Conservation (phyloP, 2,329 filamentous ascomycete species). For the Neopestalotiopsis sp. region DNA sequence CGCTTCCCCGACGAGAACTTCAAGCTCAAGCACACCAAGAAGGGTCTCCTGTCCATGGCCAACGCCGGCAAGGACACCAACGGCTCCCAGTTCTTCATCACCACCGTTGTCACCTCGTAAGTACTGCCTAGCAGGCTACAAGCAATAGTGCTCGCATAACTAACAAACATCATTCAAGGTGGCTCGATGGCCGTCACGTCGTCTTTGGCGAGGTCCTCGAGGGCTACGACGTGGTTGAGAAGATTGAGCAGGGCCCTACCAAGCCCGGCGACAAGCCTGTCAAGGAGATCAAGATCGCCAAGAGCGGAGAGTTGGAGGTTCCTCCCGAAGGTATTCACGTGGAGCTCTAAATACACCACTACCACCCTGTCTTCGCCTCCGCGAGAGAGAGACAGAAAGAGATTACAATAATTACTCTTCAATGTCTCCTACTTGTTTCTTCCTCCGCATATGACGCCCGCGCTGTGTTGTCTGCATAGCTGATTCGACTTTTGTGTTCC, state of each 20-base stretch:
- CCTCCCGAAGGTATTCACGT: constrained; percentile 91
- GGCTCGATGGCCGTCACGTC: constrained; percentile 85
- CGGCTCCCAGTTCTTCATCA: constrained; percentile 91
- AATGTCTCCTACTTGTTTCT: constrained; percentile 12
- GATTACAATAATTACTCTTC: not conserved
- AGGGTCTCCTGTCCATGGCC: constrained; percentile 83
- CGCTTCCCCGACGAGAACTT: constrained; percentile 93
- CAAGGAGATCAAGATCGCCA: constrained; percentile 74
- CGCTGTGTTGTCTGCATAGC: constrained; percentile 37
- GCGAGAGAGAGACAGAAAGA: not conserved
- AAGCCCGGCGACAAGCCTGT: constrained; percentile 69
- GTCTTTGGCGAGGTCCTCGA: constrained; percentile 90
- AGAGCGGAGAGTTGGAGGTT: constrained; percentile 84
- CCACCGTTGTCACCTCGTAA: constrained; percentile 78
- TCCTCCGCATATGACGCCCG: constrained; percentile 25
- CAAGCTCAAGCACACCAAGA: constrained; percentile 91
- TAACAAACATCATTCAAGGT: constrained; percentile 48
- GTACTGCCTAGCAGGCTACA: constrained; percentile 28
- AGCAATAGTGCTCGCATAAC: not conserved
- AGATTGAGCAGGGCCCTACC: constrained; percentile 77
- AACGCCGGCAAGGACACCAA: constrained; percentile 87
- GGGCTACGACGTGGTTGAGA: constrained; percentile 80
- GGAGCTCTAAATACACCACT: constrained; percentile 71
- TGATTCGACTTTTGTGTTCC: constrained; percentile 34
- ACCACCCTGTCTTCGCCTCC: constrained; percentile 20